Evolutionary conservation across 768 basidiomycete species (phyloP), one percentile per base, ranked within the genome.

Genomic region (Collybiopsis luxurians): DNA sequence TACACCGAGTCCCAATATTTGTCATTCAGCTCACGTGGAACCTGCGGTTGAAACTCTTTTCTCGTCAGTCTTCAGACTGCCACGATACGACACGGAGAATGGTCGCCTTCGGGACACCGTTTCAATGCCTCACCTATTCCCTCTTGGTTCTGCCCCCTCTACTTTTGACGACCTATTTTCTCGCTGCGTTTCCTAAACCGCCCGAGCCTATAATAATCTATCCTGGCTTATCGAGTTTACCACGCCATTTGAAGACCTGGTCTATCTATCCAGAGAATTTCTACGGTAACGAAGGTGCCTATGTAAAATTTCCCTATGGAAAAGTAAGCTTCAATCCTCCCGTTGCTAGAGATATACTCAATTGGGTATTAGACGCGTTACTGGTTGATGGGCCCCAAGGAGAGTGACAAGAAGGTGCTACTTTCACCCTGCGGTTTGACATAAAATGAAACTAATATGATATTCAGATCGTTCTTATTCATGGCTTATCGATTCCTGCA

Each of bases 401-500:
- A 79, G 12, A 89, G 89, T 17, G 75, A 77, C 53, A 85, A 85
- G 74, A 88, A 89, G 61, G 51, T 78, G 67, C 24, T 43, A 48
- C 17, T 23, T 58, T 4, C 7, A 19, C 1, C 50, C 24, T 4
- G 31, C 52, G 54, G 54, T 57, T 59, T 49, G 58, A 48, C 26
- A 3, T 44, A 28, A 24, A 34, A 34, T 6, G 23, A 36, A 39
- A 34, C 24, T 19, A 23, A 43, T 38, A 31, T 39, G n/a, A 23
- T 53, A 40, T 21, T 31, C 51, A 92, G 90, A 75, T 92, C 21
- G 83, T 90, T 10, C 75, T 92, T 31, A 86, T 93, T 7, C 87
- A 91, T 60, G 90, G 90, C 12, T 77, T 92, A 15, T 89, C 87
- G 15, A 81, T 90, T 31, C 89, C 90, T 5, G 76, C 89, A 30